Conservation (phyloP, 768 basidiomycete genomes). For the Suillus clintonianus region DNA sequence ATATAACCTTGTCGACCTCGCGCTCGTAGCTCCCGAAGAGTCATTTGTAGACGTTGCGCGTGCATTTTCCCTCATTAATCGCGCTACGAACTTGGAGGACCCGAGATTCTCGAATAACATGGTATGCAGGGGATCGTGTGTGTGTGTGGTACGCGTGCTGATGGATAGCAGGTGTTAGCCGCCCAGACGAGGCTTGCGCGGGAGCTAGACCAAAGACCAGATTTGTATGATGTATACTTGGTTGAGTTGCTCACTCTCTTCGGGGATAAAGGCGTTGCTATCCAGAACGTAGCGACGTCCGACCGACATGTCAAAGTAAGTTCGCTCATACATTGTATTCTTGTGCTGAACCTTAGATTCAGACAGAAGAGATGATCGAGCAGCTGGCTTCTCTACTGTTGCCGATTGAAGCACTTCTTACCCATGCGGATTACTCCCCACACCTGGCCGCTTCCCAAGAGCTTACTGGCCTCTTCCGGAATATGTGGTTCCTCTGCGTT, state of each 20-base stretch:
- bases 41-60: conserved; percentile 84
- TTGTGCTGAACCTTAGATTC: conserved; percentile 3
- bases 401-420: conserved; percentile 86
- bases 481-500: conserved; percentile 92
- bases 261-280: conserved; percentile 87
- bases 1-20: conserved; percentile 88
- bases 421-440: conserved; percentile 68
- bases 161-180: conserved; percentile 64
- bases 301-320: conserved; percentile 68
- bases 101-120: conserved; percentile 88
- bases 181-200: conserved; percentile 90
- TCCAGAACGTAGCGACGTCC: conserved; percentile 76
- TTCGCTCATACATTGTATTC: background rate
- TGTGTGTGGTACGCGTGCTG: background rate
- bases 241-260: conserved; percentile 85
- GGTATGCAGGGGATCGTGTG: conserved; percentile 41
- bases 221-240: conserved; percentile 78
- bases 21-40: conserved; percentile 71
- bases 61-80: conserved; percentile 82
- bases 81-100: conserved; percentile 86
- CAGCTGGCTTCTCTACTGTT: conserved; percentile 87
- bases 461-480: conserved; percentile 79
- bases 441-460: conserved; percentile 55
- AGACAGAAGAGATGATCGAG: conserved; percentile 84
- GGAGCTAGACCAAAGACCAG: conserved; percentile 71